Percentiles rank a stretch among this genome's conserved stretches.
Evolutionary conservation across 495 filamentous ascomycete genomes (phyloP).

Genomic region (Pseudotulostoma volvatum): DNA sequence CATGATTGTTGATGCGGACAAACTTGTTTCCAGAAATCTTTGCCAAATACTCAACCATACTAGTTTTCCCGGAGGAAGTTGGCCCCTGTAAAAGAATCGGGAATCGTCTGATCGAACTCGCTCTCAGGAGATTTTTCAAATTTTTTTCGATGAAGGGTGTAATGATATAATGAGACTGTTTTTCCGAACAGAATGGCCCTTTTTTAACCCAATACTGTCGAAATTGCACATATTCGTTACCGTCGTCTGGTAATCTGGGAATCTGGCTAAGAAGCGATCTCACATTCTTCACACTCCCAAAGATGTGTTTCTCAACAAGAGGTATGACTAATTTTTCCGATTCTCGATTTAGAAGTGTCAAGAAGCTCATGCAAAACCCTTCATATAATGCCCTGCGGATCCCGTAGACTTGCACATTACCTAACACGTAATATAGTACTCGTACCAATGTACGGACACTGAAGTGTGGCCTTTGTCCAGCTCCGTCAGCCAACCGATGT

Average conservation of each 20-base stretch:
- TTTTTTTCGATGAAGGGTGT: slow-evolving; percentile 92
- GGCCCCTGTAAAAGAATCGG: slow-evolving; percentile 95
- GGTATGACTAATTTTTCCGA: slow-evolving; percentile 67
- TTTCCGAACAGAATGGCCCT: slow-evolving; percentile 46
- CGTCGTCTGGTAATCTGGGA: slow-evolving; percentile 58
- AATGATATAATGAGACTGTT: slow-evolving; percentile 83
- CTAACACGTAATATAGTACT: slow-evolving; percentile 67
- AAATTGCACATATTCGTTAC: slow-evolving; percentile 66
- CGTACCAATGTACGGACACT: slow-evolving; percentile 90
- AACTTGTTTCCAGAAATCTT: slow-evolving; percentile 93
- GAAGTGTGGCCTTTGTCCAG: slow-evolving; percentile 87
- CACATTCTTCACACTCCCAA: slow-evolving; percentile 47
- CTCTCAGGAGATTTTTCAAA: slow-evolving; percentile 80
- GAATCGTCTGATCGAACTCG: slow-evolving; percentile 78
- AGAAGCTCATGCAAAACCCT: slow-evolving; percentile 96
- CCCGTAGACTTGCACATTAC: slow-evolving; percentile 75
- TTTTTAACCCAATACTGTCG: slow-evolving; percentile 84
- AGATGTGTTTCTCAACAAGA: slow-evolving; percentile 64
- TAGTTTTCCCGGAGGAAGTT: slow-evolving; percentile 93
- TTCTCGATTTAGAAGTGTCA: slow-evolving; percentile 63
- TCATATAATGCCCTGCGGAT: slow-evolving; percentile 77
- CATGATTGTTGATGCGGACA: slow-evolving; percentile 97
- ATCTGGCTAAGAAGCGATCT: slow-evolving; percentile 54
- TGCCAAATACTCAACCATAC: slow-evolving; percentile 96
- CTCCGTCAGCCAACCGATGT: slow-evolving; percentile 80